Base-by-base conservation (phyloP, 2,329 filamentous ascomycete species). In the Gremmenia infestans region DNA sequence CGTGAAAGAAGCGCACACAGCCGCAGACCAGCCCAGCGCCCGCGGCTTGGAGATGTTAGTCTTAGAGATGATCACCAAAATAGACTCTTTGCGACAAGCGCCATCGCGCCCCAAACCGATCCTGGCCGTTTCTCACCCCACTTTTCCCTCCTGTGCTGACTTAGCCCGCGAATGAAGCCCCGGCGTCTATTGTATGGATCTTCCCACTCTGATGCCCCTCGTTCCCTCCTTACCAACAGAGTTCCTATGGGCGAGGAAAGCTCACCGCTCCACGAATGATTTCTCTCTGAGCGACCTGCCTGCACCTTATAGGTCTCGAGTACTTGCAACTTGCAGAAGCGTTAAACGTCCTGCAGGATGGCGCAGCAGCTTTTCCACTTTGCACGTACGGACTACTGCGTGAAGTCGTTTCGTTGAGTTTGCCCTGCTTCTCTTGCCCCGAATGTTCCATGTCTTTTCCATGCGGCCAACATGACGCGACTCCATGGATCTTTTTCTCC, bases 91-190 rank as follows among this genome's bases (percentile, higher is more conserved):
- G 48, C 56, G 54, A 67, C 61, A 66, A 66, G 65, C 65, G 65
- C 63, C 56, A 57, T 62, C 56, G 36, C 58, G 52, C 49, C 42
- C 50, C 48, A 58, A 55, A 56, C 59, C 53, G 57, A 58, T 48
- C 52, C 55, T 58, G 55, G 50, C 58, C 57, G 42, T 48, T 54
- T 57, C 50, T 46, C n/a, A 40, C 39, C n/a, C 17, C 57, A 47
- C 50, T 54, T 57, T 57, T 46, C 22, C 39, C 39, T 23, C n/a
- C 25, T 23, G 43, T 22, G 35, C 7, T 48, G 52, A 43, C 56
- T 60, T 62, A 64, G 58, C 61, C 63, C 60, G 67, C 65, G 63
- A 67, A 67, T 67, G 57, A 61, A 42, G 58, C 58, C 39, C 25
- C 54, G 58, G 61, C 65, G 64, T 61, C 64, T 66, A 66, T 22